A percentile compares a stretch with the other conserved stretches of the same genome.
Conservation (phyloP, 495 filamentous ascomycete species). For the Neurospora intermedia region DNA sequence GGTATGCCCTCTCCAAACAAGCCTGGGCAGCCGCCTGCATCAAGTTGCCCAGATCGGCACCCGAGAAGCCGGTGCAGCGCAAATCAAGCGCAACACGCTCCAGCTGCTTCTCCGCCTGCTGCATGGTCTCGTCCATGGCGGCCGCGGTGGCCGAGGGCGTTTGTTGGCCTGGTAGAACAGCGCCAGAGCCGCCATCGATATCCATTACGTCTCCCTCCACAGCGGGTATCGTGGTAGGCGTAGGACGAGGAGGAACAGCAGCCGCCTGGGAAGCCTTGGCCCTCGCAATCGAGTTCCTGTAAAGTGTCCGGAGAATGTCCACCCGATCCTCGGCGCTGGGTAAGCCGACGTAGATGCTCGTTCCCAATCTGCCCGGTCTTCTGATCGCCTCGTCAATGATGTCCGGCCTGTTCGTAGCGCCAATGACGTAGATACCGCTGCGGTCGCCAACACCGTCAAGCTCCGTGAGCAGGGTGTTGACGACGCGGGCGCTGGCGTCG, state of each 20-base stretch:
- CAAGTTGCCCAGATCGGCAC: constrained; percentile 76
- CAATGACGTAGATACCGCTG: constrained; percentile 85
- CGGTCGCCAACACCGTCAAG: constrained; percentile 78
- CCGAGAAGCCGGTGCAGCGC: constrained; percentile 75
- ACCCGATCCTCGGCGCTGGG: constrained; percentile 69
- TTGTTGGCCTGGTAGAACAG: neutral
- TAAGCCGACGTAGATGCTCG: constrained; percentile 80
- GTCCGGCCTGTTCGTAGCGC: constrained; percentile 89
- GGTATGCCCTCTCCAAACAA: constrained; percentile 51
- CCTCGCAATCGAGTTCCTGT: constrained; percentile 49
- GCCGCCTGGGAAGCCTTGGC: constrained; percentile 28
- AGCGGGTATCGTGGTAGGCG: neutral
- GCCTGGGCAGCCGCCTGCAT: constrained; percentile 66
- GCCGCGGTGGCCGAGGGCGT: neutral
- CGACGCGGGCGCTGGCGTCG: constrained; percentile 77
- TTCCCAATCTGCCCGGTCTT: constrained; percentile 81
- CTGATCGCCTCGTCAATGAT: constrained; percentile 96
- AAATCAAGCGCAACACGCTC: constrained; percentile 51
- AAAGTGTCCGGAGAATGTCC: constrained; percentile 72
- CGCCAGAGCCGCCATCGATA: constrained; percentile 1
- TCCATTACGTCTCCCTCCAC: neutral
- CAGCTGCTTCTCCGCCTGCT: constrained; percentile 30
- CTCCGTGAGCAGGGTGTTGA: constrained; percentile 95
- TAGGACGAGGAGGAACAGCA: neutral
- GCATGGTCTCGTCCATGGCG: neutral